Evolutionary conservation across 2,329 filamentous ascomycete genomes (phyloP).

Genomic region (Fusarium ramigenum): DNA sequence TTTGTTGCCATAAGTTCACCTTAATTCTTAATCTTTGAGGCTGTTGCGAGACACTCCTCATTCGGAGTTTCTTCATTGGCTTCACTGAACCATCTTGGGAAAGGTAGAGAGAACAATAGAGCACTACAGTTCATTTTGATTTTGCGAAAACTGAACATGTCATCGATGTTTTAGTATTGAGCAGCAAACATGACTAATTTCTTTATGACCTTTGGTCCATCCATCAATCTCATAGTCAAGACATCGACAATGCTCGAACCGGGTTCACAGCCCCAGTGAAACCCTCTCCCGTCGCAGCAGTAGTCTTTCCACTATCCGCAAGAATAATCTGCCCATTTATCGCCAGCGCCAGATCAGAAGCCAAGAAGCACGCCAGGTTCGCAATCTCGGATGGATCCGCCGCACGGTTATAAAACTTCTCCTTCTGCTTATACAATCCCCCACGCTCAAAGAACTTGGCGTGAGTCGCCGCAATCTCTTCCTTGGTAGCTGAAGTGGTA

Average conservation of each 20-base stretch:
- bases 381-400: conserved; percentile 25
- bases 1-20: neutral
- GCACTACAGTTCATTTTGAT: no score
- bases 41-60: neutral
- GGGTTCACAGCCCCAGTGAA: neutral
- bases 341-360: conserved; percentile 12
- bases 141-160: no score
- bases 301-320: conserved; percentile 26
- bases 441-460: neutral
- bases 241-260: neutral
- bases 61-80: no score
- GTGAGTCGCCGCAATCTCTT: neutral
- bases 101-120: neutral
- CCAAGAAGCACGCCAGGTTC: conserved; percentile 27
- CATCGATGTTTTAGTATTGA: no score
- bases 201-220: no score
- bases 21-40: neutral
- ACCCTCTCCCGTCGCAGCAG: neutral
- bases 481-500: neutral
- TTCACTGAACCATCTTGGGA: no score
- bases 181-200: no score
- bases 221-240: neutral
- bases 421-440: neutral
- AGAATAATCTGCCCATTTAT: conserved; percentile 33
- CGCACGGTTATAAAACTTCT: conserved; percentile 26